Evolutionary conservation across 257 asterid species (phyloP).

Genomic region (Linaria vulgaris): DNA sequence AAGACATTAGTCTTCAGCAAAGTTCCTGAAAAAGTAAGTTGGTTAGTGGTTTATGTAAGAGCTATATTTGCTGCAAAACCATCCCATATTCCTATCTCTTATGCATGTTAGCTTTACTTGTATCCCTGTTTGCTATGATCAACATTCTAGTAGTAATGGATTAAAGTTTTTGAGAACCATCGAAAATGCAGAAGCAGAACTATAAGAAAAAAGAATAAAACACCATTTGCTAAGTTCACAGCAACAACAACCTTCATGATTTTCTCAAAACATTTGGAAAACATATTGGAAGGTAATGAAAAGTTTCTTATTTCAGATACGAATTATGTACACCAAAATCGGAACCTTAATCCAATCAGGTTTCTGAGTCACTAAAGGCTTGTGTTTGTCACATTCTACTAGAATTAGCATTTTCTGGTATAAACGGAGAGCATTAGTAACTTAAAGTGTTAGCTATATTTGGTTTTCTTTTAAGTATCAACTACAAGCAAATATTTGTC

Average conservation of each 20-base stretch:
- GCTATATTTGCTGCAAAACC: slow-evolving; percentile 5
- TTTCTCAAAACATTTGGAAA: no score
- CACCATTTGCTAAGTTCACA: no score
- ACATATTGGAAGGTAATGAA: no score
- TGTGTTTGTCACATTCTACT: slow-evolving; percentile 2
- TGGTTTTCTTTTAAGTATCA: neutral
- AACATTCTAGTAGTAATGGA: no score
- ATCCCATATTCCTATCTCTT: neutral
- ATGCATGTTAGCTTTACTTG: slow-evolving; percentile 5
- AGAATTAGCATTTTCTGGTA: neutral
- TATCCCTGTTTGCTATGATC: neutral
- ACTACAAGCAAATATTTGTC: neutral
- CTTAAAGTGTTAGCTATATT: neutral
- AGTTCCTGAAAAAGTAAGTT: slow-evolving; percentile 89
- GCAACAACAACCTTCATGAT: no score
- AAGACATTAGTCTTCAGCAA: slow-evolving; percentile 93
- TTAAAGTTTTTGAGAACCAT: no score
- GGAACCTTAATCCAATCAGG: no score
- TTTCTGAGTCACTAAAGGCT: neutral
- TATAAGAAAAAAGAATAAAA: no score
- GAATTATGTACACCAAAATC: no score
- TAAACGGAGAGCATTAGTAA: neutral
- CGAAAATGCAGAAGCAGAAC: no score
- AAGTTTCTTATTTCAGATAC: no score
- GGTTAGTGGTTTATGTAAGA: neutral